Evolutionary conservation across 495 filamentous ascomycete species (phyloP), one percentile per base, ranked within the genome.

Genomic region (Aspergillus bertholletiae): DNA sequence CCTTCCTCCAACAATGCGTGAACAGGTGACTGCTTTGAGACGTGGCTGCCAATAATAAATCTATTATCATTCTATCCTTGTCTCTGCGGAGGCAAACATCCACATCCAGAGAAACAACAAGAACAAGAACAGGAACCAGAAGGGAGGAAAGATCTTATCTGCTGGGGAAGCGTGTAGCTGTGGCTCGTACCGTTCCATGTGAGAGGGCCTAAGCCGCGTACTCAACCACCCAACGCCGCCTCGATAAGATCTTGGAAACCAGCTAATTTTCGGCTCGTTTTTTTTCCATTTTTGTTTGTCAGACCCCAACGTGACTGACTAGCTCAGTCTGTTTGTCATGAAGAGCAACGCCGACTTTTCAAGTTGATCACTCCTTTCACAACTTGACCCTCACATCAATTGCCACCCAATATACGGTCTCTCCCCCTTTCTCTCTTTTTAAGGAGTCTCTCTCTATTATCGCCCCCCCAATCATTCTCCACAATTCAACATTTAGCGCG

Each of bases 401-500:
- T 34, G 6, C 39, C 20, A 7, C n/a, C 39, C 21, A 3, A 43
- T 43, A 20, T n/a, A n/a, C n/a, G n/a, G 39, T 12, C 18, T 43
- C 20, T 22, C 18, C 22, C 39, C 18, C 22, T 43, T 43, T 43
- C 20, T 43, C 6, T 40, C 37, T 20, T 7, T 1, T 22, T 40
- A 48, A 48, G 21, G n/a, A 22, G 30, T 12, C 28, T 30, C n/a
- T 27, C 30, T 20, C 20, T 43, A 43, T 6, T 18, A 17, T 12
- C 39, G 7, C 8, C 43, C 30, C 54, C 40, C 46, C 26, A 51
- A 22, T 30, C 53, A 15, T 46, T 40, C 54, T 51, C 54, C 54
- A 56, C 54, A 46, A 48, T 51, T 56, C 48, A 40, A 27, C 28
- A 12, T 37, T 54, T 56, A 56, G 54, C 54, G 53, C 46, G 34